Percentiles rank a stretch among this genome's conserved stretches.
These are phyloP conservation scores for Saccharomycopsis sp. DNA, from an alignment of 805 yeast species.

Conservation along the genomic window DNA sequence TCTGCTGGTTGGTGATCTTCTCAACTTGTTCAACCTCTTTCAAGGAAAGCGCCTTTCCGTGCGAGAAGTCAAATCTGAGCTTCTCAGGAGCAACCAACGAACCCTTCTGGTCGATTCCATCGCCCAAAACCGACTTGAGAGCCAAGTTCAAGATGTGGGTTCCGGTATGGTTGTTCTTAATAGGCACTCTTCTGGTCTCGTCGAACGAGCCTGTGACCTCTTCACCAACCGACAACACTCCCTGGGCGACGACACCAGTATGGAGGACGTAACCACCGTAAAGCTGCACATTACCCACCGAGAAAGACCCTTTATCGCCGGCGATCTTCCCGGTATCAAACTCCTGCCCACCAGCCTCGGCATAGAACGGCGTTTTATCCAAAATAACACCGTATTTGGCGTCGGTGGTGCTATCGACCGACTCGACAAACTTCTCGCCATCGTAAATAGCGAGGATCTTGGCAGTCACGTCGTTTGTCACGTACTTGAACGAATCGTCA, in stretches of 20 bases:
- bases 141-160: constrained; percentile 92
- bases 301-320: constrained; percentile 80
- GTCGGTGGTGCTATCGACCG: constrained; percentile 28
- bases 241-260: constrained; percentile 81
- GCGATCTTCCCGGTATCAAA: constrained; percentile 90
- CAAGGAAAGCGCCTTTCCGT: constrained; percentile 74
- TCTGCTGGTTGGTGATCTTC: constrained; percentile 60
- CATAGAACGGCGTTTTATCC: constrained; percentile 91
- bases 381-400: constrained; percentile 72
- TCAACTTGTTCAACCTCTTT: constrained; percentile 74
- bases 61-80: constrained; percentile 92
- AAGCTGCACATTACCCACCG: constrained; percentile 83
- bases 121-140: constrained; percentile 79
- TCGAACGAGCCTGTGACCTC: constrained; percentile 80
- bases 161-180: constrained; percentile 97
- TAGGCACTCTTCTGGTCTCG: constrained; percentile 91
- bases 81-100: constrained; percentile 94
- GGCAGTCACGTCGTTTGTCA: constrained; percentile 61
- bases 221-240: constrained; percentile 60
- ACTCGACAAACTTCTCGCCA: constrained; percentile 53
- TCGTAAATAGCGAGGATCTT: constrained; percentile 65
- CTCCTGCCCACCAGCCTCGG: constrained; percentile 99
- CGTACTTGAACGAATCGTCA: constrained; percentile 76
- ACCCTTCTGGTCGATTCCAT: constrained; percentile 89
- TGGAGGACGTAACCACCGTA: constrained; percentile 95